Evolutionary conservation across 2,329 filamentous ascomycete genomes (phyloP).

Genomic region (Aspergillus jensenii): DNA sequence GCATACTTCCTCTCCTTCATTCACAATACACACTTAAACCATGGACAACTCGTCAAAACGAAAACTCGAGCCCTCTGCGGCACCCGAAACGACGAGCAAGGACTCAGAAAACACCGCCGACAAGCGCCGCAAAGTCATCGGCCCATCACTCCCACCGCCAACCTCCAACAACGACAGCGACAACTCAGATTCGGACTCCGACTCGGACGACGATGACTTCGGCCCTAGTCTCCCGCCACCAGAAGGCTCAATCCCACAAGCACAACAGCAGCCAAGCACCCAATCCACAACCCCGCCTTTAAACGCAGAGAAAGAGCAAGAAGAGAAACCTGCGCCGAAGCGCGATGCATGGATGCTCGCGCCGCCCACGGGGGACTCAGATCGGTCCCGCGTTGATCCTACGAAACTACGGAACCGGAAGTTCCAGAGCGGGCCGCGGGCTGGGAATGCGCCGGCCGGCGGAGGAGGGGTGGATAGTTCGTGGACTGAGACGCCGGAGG

Average conservation of each 20-base stretch:
- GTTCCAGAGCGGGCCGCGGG: slow-evolving; percentile 71
- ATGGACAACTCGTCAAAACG: slow-evolving; percentile 12
- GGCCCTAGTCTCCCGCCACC: slow-evolving; percentile 41
- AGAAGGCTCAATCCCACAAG: slow-evolving; percentile 9
- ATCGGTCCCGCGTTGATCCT: slow-evolving; percentile 69
- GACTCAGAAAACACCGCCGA: neutral
- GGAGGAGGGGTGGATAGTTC: slow-evolving; percentile 53
- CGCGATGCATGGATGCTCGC: slow-evolving; percentile 86
- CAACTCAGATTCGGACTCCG: slow-evolving; percentile 32
- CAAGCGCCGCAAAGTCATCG: slow-evolving; percentile 54
- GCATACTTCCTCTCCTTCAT: neutral
- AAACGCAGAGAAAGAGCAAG: slow-evolving; percentile 26
- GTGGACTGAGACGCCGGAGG: slow-evolving; percentile 89
- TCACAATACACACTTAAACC: neutral
- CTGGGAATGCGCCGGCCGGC: slow-evolving; percentile 36
- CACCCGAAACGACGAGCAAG: neutral
- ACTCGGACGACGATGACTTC: slow-evolving; percentile 42
- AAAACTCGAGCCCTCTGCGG: neutral
- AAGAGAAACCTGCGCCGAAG: slow-evolving; percentile 41
- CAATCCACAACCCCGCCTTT: neutral
- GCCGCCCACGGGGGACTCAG: slow-evolving; percentile 58
- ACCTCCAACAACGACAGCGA: slow-evolving; percentile 17
- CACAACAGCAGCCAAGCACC: neutral
- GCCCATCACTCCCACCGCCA: slow-evolving; percentile 57
- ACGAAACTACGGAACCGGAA: slow-evolving; percentile 79